Conservation (phyloP, 257 asterid species). For the Forsythia suspensa region DNA sequence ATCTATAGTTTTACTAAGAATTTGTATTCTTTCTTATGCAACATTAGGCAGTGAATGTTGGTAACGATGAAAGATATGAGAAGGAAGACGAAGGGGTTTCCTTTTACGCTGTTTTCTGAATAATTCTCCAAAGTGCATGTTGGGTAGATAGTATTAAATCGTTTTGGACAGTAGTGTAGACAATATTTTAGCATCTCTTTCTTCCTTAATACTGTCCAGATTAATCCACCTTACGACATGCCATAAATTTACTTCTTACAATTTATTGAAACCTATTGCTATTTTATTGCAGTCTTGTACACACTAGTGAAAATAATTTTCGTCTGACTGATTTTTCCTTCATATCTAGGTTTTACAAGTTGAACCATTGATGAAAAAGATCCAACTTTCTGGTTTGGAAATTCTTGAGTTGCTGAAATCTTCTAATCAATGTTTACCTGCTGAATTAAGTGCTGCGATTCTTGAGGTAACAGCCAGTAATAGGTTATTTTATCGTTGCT, state of each 20-base stretch:
- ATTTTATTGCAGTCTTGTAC: neutral
- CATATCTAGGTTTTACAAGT: constrained; percentile 66
- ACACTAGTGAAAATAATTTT: constrained; percentile 8
- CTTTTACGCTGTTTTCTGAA: neutral
- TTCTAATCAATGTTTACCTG: constrained; percentile 43
- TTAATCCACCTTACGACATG: neutral
- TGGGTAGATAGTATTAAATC: neutral
- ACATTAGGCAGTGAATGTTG: neutral
- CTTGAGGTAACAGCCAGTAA: constrained; percentile 62
- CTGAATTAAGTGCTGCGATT: constrained; percentile 54
- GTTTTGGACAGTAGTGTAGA: neutral
- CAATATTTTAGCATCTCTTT: neutral
- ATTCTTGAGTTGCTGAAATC: constrained; percentile 69
- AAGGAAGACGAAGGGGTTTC: neutral
- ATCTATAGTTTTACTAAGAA: constrained; percentile 5
- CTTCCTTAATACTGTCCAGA: neutral
- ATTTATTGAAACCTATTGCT: neutral
- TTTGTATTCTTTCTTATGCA: constrained; percentile 1
- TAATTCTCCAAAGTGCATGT: neutral
- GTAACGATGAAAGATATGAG: neutral
- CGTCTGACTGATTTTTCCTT: constrained; percentile 28
- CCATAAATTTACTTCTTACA: neutral
- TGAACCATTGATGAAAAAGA: constrained; percentile 56
- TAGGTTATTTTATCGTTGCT: constrained; percentile 9
- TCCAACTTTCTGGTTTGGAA: constrained; percentile 54